These are phyloP conservation scores for Trichophyton mentagrophytes DNA, from an alignment of 2,329 filamentous ascomycete genomes.

Conservation along the genomic window DNA sequence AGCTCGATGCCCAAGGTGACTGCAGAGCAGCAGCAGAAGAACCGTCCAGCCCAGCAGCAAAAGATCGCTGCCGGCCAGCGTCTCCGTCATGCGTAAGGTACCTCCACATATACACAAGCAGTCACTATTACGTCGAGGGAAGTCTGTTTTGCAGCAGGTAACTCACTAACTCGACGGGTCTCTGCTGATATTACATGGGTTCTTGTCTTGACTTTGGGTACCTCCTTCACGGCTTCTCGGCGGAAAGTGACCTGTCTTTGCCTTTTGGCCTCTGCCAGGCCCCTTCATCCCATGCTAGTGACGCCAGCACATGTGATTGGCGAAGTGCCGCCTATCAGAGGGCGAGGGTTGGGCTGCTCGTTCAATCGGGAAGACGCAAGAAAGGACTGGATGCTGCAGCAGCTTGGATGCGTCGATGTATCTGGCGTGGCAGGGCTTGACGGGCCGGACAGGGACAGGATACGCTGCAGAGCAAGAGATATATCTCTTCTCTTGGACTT, in stretches of 20 bases:
- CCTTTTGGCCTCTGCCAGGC: neutral
- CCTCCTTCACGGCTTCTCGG: neutral
- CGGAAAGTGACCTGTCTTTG: neutral
- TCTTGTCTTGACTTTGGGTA: neutral
- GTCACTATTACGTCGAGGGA: neutral
- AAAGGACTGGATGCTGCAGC: neutral
- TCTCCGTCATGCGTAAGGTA: neutral
- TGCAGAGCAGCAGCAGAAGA: neutral
- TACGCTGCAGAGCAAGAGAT: neutral
- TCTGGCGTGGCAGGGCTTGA: neutral
- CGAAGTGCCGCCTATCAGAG: neutral
- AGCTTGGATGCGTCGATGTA: neutral
- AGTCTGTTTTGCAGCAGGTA: neutral
- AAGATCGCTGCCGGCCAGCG: neutral
- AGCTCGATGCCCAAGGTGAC: neutral
- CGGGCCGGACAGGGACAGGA: neutral
- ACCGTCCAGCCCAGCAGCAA: neutral
- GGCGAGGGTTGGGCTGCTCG: neutral
- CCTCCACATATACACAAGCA: neutral
- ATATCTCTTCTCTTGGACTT: neutral
- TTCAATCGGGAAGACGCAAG: neutral
- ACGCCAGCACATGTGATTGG: neutral
- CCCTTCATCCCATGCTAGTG: neutral
- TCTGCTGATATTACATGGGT: no score
- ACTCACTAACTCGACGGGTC: no score